Percentiles rank a stretch among this genome's conserved stretches.
These are phyloP conservation scores for Euphrasia confusa DNA, from an alignment of 257 asterid species.

Conservation along the genomic window DNA sequence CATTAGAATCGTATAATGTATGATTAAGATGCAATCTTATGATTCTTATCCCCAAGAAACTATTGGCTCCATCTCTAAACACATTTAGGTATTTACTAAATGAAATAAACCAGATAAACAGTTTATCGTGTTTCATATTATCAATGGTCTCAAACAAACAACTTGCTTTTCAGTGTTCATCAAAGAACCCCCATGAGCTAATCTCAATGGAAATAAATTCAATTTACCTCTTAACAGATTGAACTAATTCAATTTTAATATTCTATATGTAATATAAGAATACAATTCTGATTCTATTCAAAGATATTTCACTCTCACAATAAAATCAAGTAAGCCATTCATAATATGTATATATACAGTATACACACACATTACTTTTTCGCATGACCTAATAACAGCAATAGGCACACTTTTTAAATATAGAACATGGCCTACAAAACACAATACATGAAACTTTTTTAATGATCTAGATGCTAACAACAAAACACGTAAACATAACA, in stretches of 20 bases:
- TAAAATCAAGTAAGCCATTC: background rate
- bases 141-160: background rate
- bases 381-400: background rate
- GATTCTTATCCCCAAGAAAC: background rate
- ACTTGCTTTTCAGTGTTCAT: background rate
- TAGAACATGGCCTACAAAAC: background rate
- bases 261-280: conserved; percentile 7
- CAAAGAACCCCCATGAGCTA: background rate
- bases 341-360: background rate
- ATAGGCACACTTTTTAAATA: too few species aligned
- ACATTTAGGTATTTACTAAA: too few species aligned
- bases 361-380: background rate
- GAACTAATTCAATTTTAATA: background rate
- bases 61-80: too few species aligned
- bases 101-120: background rate
- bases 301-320: background rate
- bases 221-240: background rate
- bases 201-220: conserved; percentile 1
- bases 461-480: background rate
- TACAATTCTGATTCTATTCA: background rate
- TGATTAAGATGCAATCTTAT: background rate
- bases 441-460: background rate
- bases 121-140: background rate
- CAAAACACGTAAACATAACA: background rate
- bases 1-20: background rate